Conservation (phyloP, 2,329 filamentous ascomycete genomes). For the Shiraia sp. region DNA sequence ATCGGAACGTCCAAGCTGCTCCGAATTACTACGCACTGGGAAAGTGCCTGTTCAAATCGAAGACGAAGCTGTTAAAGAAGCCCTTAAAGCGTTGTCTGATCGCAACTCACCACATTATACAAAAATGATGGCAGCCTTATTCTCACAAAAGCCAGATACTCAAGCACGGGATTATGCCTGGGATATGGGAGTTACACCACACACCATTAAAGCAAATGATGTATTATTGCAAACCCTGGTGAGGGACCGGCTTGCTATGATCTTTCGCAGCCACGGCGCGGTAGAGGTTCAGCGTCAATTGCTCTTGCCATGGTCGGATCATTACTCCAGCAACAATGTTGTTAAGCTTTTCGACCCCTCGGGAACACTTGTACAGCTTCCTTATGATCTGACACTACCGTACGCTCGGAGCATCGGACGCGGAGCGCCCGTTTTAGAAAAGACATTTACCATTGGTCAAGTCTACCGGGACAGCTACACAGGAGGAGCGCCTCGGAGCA, state of each 20-base stretch:
- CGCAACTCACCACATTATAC: conserved; percentile 85
- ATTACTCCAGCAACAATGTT: conserved; percentile 71
- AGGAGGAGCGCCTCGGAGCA: conserved; percentile 79
- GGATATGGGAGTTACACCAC: conserved; percentile 47
- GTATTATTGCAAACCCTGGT: conserved; percentile 73
- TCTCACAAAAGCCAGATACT: conserved; percentile 70
- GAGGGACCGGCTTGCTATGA: conserved; percentile 71
- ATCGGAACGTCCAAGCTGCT: conserved; percentile 78
- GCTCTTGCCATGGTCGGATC: conserved; percentile 79
- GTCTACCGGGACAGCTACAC: conserved; percentile 81
- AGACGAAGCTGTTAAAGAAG: conserved; percentile 84
- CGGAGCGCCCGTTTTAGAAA: conserved; percentile 66
- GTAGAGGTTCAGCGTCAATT: conserved; percentile 75
- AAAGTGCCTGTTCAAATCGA: conserved; percentile 91
- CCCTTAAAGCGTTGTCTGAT: conserved; percentile 79
- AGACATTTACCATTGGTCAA: conserved; percentile 83
- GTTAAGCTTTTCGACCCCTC: conserved; percentile 80
- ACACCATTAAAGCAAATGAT: conserved; percentile 52
- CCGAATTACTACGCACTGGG: conserved; percentile 80
- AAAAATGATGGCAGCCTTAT: conserved; percentile 85
- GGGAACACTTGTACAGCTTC: conserved; percentile 89
- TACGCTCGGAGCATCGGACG: conserved; percentile 84
- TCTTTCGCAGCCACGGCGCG: conserved; percentile 89
- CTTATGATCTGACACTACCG: conserved; percentile 88
- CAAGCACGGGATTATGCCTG: conserved; percentile 72